phyloP scores from a whole-genome alignment of 208 protist genomes.

The Naegleria lovaniensis region DNA sequence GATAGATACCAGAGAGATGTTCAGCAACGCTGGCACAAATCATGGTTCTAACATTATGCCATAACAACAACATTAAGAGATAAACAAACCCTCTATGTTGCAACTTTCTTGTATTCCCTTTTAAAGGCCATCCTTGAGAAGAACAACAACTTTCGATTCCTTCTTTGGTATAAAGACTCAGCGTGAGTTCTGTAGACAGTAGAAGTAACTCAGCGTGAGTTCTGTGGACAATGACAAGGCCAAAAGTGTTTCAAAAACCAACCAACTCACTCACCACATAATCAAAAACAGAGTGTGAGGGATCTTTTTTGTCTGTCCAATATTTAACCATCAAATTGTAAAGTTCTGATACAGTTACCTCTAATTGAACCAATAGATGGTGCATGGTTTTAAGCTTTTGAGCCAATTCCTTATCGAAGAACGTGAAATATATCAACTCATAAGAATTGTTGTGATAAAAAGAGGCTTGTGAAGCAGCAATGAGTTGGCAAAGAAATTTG shows the following conservation, averaged over 20 bases:
- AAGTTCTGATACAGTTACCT: background rate
- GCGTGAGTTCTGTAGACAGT: too few relatives aligned
- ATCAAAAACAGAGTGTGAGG: background rate
- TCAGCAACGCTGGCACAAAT: too few relatives aligned
- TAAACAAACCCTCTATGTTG: too few relatives aligned
- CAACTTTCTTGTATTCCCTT: too few relatives aligned
- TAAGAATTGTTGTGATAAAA: conserved; percentile 23
- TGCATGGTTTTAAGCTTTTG: background rate
- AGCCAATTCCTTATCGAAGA: background rate
- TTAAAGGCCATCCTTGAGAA: too few relatives aligned
- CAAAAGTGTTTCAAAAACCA: background rate
- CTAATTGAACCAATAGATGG: background rate
- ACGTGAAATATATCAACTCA: background rate
- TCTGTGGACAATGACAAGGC: too few relatives aligned
- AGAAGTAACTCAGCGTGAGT: too few relatives aligned
- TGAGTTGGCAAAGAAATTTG: conserved; percentile 73
- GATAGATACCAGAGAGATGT: too few relatives aligned
- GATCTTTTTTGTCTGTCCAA: background rate
- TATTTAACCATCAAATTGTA: background rate
- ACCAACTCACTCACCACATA: background rate
- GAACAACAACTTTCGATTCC: too few relatives aligned
- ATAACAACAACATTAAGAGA: too few relatives aligned
- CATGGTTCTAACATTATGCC: too few relatives aligned
- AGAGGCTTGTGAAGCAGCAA: conserved; percentile 55
- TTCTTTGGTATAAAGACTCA: too few relatives aligned